A percentile compares a stretch with the other conserved stretches of the same genome.
Conservation (phyloP, 148 eudicot genomes). For the Vaccinium darrowii region DNA sequence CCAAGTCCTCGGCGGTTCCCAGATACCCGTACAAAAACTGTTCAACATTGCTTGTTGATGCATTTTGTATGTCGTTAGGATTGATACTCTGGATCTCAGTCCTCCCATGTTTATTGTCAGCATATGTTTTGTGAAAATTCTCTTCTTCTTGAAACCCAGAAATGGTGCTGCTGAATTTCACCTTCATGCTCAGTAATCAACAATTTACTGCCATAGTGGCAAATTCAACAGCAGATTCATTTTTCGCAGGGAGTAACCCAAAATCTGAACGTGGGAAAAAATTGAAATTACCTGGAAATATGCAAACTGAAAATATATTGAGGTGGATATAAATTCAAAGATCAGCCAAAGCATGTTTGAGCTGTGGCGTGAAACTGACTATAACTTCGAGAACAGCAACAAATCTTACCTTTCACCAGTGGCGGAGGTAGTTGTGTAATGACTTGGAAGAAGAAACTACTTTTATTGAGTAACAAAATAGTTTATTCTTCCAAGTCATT, state of each 20-base stretch:
- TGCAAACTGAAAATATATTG: neutral
- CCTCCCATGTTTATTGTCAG: conserved; percentile 45
- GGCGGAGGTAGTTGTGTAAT: too few species aligned
- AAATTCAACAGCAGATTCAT: conserved; percentile 1
- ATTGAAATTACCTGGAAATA: neutral
- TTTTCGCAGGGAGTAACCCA: neutral
- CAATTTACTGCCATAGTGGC: neutral
- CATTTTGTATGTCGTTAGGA: conserved; percentile 9
- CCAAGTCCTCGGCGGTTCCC: conserved; percentile 50
- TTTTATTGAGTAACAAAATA: too few species aligned
- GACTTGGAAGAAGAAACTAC: too few species aligned
- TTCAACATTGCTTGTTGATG: conserved; percentile 24
- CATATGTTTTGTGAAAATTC: conserved; percentile 39
- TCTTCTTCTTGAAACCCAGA: conserved; percentile 61
- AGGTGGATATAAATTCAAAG: neutral
- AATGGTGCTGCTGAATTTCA: conserved; percentile 42
- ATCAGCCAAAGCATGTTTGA: neutral
- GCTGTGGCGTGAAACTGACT: neutral
- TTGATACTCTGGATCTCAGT: conserved; percentile 31
- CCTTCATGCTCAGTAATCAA: conserved; percentile 22
- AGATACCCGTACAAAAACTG: conserved; percentile 42
- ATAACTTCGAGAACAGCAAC: neutral
- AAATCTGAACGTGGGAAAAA: neutral
- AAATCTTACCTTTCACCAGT: too few species aligned
- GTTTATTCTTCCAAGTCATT: too few species aligned